phyloP scores from a whole-genome alignment of 208 protist genomes.

The Entamoeba histolytica region DNA sequence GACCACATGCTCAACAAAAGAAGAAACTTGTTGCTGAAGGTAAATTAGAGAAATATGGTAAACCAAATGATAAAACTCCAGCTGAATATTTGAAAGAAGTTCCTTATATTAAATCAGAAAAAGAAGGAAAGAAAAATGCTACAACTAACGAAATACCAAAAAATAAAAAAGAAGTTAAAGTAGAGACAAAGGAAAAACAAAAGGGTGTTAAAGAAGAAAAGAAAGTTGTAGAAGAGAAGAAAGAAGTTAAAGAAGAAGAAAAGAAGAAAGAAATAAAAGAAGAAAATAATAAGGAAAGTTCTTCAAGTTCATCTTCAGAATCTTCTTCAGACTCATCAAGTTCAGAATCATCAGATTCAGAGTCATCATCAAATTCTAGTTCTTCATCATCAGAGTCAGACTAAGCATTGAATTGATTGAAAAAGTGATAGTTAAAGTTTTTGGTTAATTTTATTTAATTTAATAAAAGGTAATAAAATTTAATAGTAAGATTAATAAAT shows the following conservation, averaged over 20 bases:
- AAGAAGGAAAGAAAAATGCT: not conserved
- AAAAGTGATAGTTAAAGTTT: too few relatives aligned
- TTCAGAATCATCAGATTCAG: not conserved
- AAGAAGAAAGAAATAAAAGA: not conserved
- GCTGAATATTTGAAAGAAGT: not conserved
- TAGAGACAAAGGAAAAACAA: not conserved
- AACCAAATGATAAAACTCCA: conserved; percentile 14
- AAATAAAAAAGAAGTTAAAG: not conserved
- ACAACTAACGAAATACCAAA: not conserved
- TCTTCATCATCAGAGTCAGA: too few relatives aligned
- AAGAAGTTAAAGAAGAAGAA: not conserved
- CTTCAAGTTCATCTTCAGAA: not conserved
- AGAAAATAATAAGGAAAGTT: not conserved
- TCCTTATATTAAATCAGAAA: not conserved
- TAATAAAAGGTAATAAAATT: too few relatives aligned
- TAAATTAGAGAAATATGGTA: conserved; percentile 20
- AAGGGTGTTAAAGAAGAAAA: not conserved
- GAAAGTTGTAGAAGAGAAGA: not conserved
- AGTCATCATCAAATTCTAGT: not conserved
- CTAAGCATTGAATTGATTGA: too few relatives aligned
- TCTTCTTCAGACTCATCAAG: not conserved
- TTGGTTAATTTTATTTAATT: too few relatives aligned
- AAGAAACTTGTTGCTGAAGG: conserved; percentile 13
- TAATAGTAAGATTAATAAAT: too few relatives aligned
- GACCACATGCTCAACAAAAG: conserved; percentile 33